A percentile compares a stretch with the other conserved stretches of the same genome.
Conservation (phyloP, 441 rosid genomes). For the Pelargonium cotyledonis region DNA sequence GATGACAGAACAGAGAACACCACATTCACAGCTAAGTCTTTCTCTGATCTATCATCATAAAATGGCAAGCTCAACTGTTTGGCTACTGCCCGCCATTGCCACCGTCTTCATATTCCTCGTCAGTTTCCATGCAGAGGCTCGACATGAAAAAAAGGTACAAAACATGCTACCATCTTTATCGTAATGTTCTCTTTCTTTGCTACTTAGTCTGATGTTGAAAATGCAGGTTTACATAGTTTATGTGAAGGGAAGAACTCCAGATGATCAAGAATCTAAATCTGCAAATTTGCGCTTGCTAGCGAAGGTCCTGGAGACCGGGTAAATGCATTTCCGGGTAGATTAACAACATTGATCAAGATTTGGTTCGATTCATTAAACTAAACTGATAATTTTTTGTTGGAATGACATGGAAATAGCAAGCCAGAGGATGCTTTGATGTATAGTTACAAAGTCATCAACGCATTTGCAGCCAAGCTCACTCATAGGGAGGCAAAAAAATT, state of each 20-base stretch:
- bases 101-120: neutral
- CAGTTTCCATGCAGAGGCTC: neutral
- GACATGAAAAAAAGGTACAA: neutral
- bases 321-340: too few relatives aligned
- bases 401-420: neutral
- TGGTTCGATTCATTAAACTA: neutral
- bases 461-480: neutral
- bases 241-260: neutral
- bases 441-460: neutral
- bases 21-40: neutral
- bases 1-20: neutral
- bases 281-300: too few relatives aligned
- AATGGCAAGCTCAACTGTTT: neutral
- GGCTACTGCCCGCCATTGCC: neutral
- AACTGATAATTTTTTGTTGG: neutral
- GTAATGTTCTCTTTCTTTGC: too few relatives aligned
- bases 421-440: neutral
- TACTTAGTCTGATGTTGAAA: too few relatives aligned
- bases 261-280: neutral
- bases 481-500: neutral
- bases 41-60: neutral
- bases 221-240: neutral
- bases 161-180: neutral
- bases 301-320: neutral
- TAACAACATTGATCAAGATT: neutral